Conservation (phyloP, 2,329 filamentous ascomycete genomes). For the Albophoma yamanashiensis region DNA sequence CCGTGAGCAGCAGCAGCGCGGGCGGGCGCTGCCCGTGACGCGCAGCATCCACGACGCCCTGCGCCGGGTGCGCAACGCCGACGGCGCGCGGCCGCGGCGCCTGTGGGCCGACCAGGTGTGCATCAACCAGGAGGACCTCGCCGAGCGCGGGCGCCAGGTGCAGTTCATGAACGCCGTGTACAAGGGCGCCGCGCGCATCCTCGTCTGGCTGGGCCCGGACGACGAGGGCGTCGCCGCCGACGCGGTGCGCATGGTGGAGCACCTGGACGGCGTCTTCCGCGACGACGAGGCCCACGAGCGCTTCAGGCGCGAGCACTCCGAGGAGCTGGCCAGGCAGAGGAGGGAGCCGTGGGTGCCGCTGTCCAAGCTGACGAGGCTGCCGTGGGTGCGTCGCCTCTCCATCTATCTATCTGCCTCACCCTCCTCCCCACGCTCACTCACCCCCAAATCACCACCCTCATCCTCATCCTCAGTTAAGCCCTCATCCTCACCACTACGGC, state of each 20-base stretch:
- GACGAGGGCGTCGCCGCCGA: conserved; percentile 13
- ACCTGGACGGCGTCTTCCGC: conserved; percentile 16
- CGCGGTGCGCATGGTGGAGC: conserved; percentile 16
- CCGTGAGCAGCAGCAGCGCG: no score
- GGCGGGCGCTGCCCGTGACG: conserved; percentile 13
- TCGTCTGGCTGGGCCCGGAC: conserved; percentile 25
- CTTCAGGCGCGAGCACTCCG: conserved; percentile 18
- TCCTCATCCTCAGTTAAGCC: not conserved
- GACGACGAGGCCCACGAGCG: conserved; percentile 17
- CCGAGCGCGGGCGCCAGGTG: conserved; percentile 25
- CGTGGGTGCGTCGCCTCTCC: conserved; percentile 21
- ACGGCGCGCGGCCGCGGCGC: conserved; percentile 10
- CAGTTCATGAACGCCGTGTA: conserved; percentile 26
- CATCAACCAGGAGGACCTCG: conserved; percentile 26
- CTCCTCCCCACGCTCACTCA: not conserved
- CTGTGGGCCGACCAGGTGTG: conserved; percentile 30
- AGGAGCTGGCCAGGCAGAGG: conserved; percentile 16
- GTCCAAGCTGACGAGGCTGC: conserved; percentile 17
- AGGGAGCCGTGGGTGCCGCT: conserved; percentile 19
- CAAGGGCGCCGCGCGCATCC: conserved; percentile 17
- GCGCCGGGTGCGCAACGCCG: conserved; percentile 13
- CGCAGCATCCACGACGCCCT: conserved; percentile 20
- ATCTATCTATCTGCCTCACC: not conserved
- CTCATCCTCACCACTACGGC: not conserved
- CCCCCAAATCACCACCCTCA: not conserved